These are phyloP conservation scores for Candida sanyiensis DNA, from an alignment of 805 yeast species.

Conservation along the genomic window DNA sequence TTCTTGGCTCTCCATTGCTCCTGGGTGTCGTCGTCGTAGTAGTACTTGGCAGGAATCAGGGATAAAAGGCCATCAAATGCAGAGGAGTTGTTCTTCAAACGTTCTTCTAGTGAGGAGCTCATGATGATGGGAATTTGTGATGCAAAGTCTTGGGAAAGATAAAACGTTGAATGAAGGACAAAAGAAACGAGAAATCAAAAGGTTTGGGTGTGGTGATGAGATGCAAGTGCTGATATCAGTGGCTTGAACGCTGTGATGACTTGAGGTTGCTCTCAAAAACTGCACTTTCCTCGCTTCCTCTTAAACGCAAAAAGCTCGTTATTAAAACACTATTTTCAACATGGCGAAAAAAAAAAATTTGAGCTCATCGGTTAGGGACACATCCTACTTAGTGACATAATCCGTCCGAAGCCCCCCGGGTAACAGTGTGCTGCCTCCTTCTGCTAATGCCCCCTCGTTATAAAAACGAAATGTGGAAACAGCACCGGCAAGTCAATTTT, in stretches of 20 bases:
- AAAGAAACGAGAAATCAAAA: too few species aligned
- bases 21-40: constrained; percentile 84
- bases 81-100: constrained; percentile 68
- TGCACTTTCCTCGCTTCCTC: neutral
- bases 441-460: too few species aligned
- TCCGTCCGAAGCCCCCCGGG: neutral
- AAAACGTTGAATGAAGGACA: too few species aligned
- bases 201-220: too few species aligned
- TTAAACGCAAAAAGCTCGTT: neutral
- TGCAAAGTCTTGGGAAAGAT: neutral
- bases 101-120: constrained; percentile 65
- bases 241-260: too few species aligned
- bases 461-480: too few species aligned
- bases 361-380: constrained; percentile 12
- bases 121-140: constrained; percentile 20
- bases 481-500: too few species aligned
- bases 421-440: neutral
- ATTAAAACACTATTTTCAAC: too few species aligned
- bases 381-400: neutral
- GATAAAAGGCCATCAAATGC: constrained; percentile 88
- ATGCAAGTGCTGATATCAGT: too few species aligned
- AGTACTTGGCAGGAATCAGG: constrained; percentile 88
- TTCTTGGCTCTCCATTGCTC: constrained; percentile 89
- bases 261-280: neutral
- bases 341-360: constrained; percentile 6